Evolutionary conservation across 2,329 filamentous ascomycete genomes (phyloP), one percentile per base, ranked within the genome.

Genomic region (Truncatella angustata): DNA sequence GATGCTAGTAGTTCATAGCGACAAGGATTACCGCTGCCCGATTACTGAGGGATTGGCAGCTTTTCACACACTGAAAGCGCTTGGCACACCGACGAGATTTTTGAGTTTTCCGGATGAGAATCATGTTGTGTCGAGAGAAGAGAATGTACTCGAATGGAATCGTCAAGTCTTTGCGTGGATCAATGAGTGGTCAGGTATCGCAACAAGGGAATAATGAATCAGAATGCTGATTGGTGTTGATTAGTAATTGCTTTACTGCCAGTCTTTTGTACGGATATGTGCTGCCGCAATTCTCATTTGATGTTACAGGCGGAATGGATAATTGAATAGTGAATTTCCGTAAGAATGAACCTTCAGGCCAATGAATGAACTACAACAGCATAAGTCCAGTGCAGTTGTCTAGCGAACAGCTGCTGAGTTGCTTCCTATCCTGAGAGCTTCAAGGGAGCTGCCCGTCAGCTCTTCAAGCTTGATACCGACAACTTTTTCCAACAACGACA

Each of bases 1-100:
- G 5, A 86, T 89, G 60, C 74, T 91, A 35, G 78, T 91, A 53
- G 85, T 91, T 35, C 88, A 91, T 70, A 85, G 79, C 57, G 84
- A 86, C 56, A 74, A 82, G 39, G 88, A 91, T 64, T 90, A 86
- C 60, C 77, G 87, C 5, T 67, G 61, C 49, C 65, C 69, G 4
- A 54, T 72, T 4, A 69, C 70, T 0, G 70, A 73, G 58, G 72
- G 56, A 68, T 68, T 44, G 64, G 61, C 54, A 4, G 55, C 58
- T 5, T 64, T 60, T 44, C 58, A 57, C 35, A 53, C 56, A 11
- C 52, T 63, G 18, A 54, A 56, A 39, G 39, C 48, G 2, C 47
- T 55, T 1, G 54, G 52, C 10, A 57, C 57, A 2, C 58, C 62
- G 3, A 56, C 63, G 3, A 55, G 53, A 28, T 56, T 63, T 32